phyloP scores from a whole-genome alignment of 768 basidiomycete species.

The Boletus sp. region DNA sequence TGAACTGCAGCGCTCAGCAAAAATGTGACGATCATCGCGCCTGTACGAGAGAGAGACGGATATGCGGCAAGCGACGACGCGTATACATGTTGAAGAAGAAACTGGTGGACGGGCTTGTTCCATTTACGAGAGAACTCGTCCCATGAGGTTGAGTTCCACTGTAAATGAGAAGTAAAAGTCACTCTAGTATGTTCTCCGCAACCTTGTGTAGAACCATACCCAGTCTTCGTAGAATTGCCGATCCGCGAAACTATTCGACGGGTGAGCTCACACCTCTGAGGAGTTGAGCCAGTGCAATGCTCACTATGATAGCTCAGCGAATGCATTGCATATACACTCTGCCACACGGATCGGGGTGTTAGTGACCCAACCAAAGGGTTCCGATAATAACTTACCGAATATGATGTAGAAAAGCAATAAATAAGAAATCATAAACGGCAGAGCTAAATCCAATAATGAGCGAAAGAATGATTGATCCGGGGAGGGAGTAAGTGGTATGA shows the following conservation, averaged over 20 bases:
- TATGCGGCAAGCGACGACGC: constrained; percentile 80
- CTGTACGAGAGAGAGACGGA: constrained; percentile 59
- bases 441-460: constrained; percentile 77
- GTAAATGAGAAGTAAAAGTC: background rate
- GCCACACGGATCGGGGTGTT: background rate
- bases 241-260: constrained; percentile 77
- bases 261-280: background rate
- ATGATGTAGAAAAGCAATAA: constrained; percentile 83
- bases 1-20: constrained; percentile 85
- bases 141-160: constrained; percentile 98
- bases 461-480: constrained; percentile 69
- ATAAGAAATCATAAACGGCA: constrained; percentile 94
- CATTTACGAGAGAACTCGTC: constrained; percentile 98
- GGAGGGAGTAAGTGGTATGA: constrained; percentile 76
- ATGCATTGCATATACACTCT: constrained; percentile 95
- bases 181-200: background rate
- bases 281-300: constrained; percentile 21
- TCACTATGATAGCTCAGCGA: constrained; percentile 88
- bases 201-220: constrained; percentile 39
- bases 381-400: constrained; percentile 50
- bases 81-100: constrained; percentile 93
- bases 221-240: constrained; percentile 97
- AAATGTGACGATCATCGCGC: constrained; percentile 94
- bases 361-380: background rate
- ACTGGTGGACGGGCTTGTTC: constrained; percentile 96